phyloP scores from a whole-genome alignment of 2,329 filamentous ascomycete species.

The Penicillium sp. region DNA sequence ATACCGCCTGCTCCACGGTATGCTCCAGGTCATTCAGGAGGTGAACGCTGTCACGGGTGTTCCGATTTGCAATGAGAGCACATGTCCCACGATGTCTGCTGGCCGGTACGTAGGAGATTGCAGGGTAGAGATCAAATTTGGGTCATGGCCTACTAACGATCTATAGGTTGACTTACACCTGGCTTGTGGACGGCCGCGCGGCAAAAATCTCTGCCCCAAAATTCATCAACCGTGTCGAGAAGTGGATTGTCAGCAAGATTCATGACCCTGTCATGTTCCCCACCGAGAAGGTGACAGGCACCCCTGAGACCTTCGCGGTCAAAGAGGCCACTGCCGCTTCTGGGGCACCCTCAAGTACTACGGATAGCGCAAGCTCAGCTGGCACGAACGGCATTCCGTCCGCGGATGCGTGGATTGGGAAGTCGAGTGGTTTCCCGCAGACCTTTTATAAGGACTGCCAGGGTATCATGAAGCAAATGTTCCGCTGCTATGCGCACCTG shows the following conservation, averaged over 20 bases:
- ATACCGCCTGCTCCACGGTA: slow-evolving; percentile 82
- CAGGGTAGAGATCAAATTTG: slow-evolving; percentile 12
- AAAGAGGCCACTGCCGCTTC: slow-evolving; percentile 52
- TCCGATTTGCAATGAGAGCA: slow-evolving; percentile 77
- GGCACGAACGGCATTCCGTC: slow-evolving; percentile 56
- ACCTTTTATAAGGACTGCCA: slow-evolving; percentile 89
- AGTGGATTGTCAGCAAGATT: slow-evolving; percentile 95
- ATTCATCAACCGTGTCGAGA: slow-evolving; percentile 93
- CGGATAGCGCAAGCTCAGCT: slow-evolving; percentile 50
- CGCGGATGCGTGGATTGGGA: slow-evolving; percentile 82
- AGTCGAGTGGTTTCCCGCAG: slow-evolving; percentile 85
- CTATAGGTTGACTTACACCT: slow-evolving; percentile 84
- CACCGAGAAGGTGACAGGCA: slow-evolving; percentile 69
- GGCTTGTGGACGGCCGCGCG: slow-evolving; percentile 84
- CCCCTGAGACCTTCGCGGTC: slow-evolving; percentile 54
- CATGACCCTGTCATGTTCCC: slow-evolving; percentile 88
- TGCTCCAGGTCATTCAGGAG: slow-evolving; percentile 84
- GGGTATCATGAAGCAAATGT: slow-evolving; percentile 96
- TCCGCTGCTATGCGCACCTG: slow-evolving; percentile 94
- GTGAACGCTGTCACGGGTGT: slow-evolving; percentile 71
- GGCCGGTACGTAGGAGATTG: slow-evolving; percentile 66
- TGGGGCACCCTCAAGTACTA: slow-evolving; percentile 11
- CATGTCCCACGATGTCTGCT: slow-evolving; percentile 90
- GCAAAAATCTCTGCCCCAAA: slow-evolving; percentile 89
- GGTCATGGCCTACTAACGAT: slow-evolving; percentile 18